These are phyloP conservation scores for Lentinus brumalis DNA, from an alignment of 768 basidiomycete species.

Conservation along the genomic window DNA sequence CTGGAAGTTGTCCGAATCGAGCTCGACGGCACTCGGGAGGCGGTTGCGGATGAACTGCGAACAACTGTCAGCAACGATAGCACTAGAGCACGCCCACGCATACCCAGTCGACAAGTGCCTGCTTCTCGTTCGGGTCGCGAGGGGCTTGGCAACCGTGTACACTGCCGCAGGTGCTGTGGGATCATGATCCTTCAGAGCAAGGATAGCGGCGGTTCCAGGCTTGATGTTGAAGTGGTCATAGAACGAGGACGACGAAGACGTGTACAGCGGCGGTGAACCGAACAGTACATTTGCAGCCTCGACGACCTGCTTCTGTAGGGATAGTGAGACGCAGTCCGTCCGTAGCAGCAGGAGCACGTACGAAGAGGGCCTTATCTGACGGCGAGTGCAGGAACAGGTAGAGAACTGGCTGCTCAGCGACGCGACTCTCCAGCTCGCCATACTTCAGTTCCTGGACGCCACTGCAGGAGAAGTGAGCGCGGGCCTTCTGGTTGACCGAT, in stretches of 20 bases:
- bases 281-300: conserved; percentile 54
- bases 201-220: conserved; percentile 44
- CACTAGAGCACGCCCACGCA: background rate
- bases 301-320: conserved; percentile 50
- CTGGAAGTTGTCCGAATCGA: conserved; percentile 79
- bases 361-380: conserved; percentile 35
- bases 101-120: conserved; percentile 26
- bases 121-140: conserved; percentile 8
- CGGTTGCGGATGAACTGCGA: conserved; percentile 49
- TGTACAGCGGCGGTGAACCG: conserved; percentile 51
- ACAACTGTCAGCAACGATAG: background rate
- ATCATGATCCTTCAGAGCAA: conserved; percentile 69
- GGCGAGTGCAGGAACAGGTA: conserved; percentile 59
- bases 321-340: background rate
- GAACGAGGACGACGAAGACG: conserved; percentile 37
- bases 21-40: conserved; percentile 72
- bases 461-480: conserved; percentile 26
- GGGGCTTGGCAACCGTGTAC: conserved; percentile 29
- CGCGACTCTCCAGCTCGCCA: conserved; percentile 44
- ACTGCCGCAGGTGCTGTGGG: conserved; percentile 45
- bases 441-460: conserved; percentile 42
- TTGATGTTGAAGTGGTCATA: conserved; percentile 34
- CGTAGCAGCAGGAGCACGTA: conserved; percentile 22
- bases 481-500: background rate
- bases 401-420: conserved; percentile 51